Base-by-base conservation (phyloP, 2,329 filamentous ascomycete genomes). In the Leptodontidium sp. region DNA sequence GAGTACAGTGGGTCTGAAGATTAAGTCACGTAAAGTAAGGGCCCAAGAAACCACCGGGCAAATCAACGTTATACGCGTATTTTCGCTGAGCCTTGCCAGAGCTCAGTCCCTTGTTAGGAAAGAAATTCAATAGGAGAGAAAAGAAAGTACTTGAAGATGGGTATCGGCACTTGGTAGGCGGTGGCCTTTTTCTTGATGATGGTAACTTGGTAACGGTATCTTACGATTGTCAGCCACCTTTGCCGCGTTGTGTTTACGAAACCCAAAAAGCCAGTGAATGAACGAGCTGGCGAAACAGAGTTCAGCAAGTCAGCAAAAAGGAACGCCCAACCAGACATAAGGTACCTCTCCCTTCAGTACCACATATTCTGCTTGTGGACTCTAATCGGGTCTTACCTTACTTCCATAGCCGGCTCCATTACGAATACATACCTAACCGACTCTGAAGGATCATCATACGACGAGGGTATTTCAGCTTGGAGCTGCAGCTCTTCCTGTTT, bases 221-320 rank as follows among this genome's bases (percentile, higher is more conserved):
- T 32, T 32, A 32, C 43, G 59, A 62, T 35, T 24, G 45, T 35
- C 59, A 62, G 59, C 59, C 58, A 62, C 59, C 59, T 62, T 50
- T 50, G 47, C 47, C 47, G 47, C 47, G 47, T 24, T n/a, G 2
- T 50, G n/a, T 47, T 21, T 47, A 21, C 9, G 21, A 24, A 2
- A 7, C 5, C 47, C 5, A 24, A 50, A 50, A 40, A 12, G 38
- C 4, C 8, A 40, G 40, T 21, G 21, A 21, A 21, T 1, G 21
- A 21, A 21, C 29, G 32, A 58, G 55, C 53, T 5, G 40, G 15
- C 55, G n/a, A 40, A n/a, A 40, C 6, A 40, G 8, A 58, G 55
- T 26, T 43, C 38, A 26, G 35, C 35, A 45, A 59, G 57, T 24
- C 21, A 45, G 55, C n/a, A 58, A 38, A 32, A 32, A 6, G 29